Evolutionary conservation across 768 basidiomycete genomes (phyloP), one percentile per base, ranked within the genome.

Genomic region (Serpula lacrymans): DNA sequence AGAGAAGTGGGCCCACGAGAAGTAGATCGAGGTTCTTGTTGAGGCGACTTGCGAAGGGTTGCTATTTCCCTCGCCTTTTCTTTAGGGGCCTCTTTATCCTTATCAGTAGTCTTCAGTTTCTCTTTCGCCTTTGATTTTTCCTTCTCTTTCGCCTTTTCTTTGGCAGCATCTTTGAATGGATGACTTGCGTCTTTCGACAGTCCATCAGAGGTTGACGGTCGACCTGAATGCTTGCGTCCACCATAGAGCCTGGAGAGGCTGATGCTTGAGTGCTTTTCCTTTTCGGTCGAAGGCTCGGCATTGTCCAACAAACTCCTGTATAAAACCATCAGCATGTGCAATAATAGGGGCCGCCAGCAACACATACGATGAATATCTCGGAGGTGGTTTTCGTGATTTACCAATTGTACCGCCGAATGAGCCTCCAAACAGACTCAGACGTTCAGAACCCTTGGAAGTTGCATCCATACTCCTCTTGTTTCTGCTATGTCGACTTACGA

Each of bases 351-450:
- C 38, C 24, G 42, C n/a, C n/a, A n/a, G n/a, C n/a, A 51, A 48
- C 14, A 70, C 82, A 52, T 55, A 84, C 84, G 67, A 52, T 17
- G 80, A 76, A 49, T 80, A 81, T 60, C 77, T 77, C 13, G 89
- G 90, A 1, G 90, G 74, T 1, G 92, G 92, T 58, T 96, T 94
- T 49, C 92, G 67, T 28, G 69, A 65, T 58, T 83, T 84, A 21
- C 80, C 77, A 39, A 88, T 54, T 5, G 80, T 67, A 1, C 78
- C 74, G 9, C 67, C 63, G 46, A 89, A 80, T 3, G 78, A 61
- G 14, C 71, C 74, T 11, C 87, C 88, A 54, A 96, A 95, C 52
- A 95, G 80, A 53, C 90, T 92, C 45, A 88, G 59, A n/a, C 88
- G 68, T 29, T 87, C 84, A 4, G 66, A 53, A 10, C 58, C 54